Evolutionary conservation across 371 early-diverging fungal species (phyloP).

Genomic region (Zychaea mexicana): DNA sequence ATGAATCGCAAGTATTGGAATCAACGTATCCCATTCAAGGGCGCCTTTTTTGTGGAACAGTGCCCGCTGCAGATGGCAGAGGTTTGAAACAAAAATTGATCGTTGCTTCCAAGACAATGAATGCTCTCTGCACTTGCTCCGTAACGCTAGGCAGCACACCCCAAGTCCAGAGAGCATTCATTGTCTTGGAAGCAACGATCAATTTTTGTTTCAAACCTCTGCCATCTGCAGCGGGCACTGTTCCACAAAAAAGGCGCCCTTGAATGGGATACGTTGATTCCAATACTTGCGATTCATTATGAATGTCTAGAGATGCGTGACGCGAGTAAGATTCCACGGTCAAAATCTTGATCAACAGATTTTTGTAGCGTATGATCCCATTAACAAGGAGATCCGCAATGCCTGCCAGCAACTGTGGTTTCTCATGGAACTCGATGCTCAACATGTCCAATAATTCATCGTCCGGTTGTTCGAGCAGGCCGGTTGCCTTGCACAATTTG

Average conservation of each 20-base stretch:
- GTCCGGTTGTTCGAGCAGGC: no score
- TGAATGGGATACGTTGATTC: not conserved
- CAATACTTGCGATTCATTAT: not conserved
- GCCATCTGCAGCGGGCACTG: constrained; percentile 1
- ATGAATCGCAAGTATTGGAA: not conserved
- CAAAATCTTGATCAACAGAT: constrained; percentile 6
- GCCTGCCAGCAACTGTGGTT: no score
- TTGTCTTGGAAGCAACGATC: not conserved
- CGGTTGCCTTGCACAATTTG: no score
- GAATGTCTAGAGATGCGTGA: constrained; percentile 4
- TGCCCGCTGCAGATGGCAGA: not conserved
- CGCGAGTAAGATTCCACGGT: constrained; percentile 2
- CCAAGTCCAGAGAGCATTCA: not conserved
- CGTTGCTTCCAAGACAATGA: not conserved
- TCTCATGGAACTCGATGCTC: no score
- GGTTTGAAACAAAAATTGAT: not conserved
- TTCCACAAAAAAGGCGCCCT: not conserved
- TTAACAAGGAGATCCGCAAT: no score
- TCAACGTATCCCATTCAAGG: not conserved
- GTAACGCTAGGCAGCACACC: no score
- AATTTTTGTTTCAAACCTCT: not conserved
- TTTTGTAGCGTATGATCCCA: no score
- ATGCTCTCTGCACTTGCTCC: constrained; percentile 6
- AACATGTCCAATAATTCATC: no score
- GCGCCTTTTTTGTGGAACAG: constrained; percentile 1